phyloP scores from a whole-genome alignment of 2,329 filamentous ascomycete species.

The Cylindrodendrum hubeiense region DNA sequence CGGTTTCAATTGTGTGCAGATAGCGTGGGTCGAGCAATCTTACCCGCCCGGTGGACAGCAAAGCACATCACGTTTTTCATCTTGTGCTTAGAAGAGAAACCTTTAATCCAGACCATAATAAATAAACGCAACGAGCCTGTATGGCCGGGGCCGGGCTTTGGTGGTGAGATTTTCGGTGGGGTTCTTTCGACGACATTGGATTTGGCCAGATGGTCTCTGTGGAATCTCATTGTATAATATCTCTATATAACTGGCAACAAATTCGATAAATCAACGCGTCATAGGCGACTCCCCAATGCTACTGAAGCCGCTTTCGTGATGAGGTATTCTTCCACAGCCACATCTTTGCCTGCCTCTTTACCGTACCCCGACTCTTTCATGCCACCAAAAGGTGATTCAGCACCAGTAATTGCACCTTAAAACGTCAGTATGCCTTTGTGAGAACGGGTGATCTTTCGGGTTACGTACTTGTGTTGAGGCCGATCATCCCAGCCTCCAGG shows the following conservation, averaged over 20 bases:
- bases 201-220: no score
- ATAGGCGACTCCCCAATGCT: not conserved
- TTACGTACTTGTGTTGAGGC: conserved; percentile 21
- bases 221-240: no score
- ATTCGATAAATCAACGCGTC: not conserved
- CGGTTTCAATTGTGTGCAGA: no score
- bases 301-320: conserved; percentile 49
- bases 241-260: not conserved
- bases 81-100: no score
- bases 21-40: no score
- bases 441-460: not conserved
- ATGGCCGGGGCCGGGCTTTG: no score
- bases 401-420: conserved; percentile 35
- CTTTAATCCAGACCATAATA: no score
- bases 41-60: no score
- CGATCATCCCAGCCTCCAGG: conserved; percentile 38
- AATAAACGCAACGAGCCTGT: no score
- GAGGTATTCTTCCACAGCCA: conserved; percentile 57
- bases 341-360: conserved; percentile 53
- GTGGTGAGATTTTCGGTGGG: no score
- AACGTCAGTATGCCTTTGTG: not conserved
- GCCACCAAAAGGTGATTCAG: conserved; percentile 51
- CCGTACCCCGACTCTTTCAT: conserved; percentile 37
- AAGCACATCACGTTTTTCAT: no score
- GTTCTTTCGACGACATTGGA: no score